These are phyloP conservation scores for Trametes meyenii DNA, from an alignment of 768 basidiomycete species.

Conservation along the genomic window DNA sequence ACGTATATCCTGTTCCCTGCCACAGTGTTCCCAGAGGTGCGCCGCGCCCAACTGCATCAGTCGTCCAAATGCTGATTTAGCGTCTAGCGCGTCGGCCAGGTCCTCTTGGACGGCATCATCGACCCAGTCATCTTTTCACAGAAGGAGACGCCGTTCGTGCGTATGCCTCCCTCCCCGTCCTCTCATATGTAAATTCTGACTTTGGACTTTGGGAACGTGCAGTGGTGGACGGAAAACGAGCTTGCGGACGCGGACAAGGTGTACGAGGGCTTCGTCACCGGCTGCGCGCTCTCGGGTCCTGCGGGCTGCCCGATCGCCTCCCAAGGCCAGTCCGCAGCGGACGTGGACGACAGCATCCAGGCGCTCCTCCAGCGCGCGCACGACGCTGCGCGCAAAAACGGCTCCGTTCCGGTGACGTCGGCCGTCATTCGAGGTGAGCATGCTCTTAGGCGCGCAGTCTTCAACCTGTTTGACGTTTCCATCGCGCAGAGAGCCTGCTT, in stretches of 20 bases:
- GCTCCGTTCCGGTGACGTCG: slow-evolving; percentile 9
- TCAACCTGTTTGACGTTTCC: no score
- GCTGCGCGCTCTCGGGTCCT: slow-evolving; percentile 20
- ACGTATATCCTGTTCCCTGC: no score
- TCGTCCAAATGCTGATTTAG: background rate
- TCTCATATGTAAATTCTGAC: background rate
- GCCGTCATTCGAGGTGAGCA: slow-evolving; percentile 9
- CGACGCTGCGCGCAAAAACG: slow-evolving; percentile 9
- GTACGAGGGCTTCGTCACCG: slow-evolving; percentile 12
- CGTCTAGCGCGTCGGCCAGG: slow-evolving; percentile 10
- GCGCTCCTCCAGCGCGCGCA: slow-evolving; percentile 7
- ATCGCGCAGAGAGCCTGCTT: no score
- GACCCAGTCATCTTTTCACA: slow-evolving; percentile 3
- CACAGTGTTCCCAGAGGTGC: slow-evolving; percentile 18
- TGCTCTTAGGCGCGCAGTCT: background rate
- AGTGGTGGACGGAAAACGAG: background rate
- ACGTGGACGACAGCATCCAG: slow-evolving; percentile 9
- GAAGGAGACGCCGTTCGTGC: background rate
- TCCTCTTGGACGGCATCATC: slow-evolving; percentile 16
- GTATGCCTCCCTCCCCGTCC: background rate
- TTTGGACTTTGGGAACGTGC: background rate
- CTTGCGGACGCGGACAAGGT: slow-evolving; percentile 5
- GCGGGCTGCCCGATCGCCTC: slow-evolving; percentile 6
- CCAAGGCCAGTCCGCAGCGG: background rate
- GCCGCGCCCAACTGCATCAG: background rate